Evolutionary conservation across 495 filamentous ascomycete genomes (phyloP).

Genomic region (Penicillium nucicola): DNA sequence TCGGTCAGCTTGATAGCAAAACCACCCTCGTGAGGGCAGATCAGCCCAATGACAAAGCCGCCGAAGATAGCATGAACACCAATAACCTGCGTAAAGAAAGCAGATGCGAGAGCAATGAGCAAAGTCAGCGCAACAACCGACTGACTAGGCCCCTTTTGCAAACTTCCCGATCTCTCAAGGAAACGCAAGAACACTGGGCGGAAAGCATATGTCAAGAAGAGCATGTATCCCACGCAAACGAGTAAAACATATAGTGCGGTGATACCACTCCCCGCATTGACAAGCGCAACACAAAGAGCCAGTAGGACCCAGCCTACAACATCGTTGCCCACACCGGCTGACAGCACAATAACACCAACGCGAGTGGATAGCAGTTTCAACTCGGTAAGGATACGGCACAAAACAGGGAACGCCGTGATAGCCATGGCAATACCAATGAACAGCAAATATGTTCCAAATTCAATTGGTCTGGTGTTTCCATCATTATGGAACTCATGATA

Average conservation of each 20-base stretch:
- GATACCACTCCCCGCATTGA: conserved; percentile 82
- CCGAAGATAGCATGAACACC: conserved; percentile 92
- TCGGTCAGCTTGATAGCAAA: conserved; percentile 94
- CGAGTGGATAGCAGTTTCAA: conserved; percentile 80
- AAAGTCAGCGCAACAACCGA: conserved; percentile 80
- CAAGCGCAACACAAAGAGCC: conserved; percentile 88
- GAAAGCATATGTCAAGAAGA: conserved; percentile 74
- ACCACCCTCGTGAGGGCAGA: conserved; percentile 91
- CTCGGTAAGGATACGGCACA: conserved; percentile 92
- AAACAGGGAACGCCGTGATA: conserved; percentile 94
- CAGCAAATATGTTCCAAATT: conserved; percentile 80
- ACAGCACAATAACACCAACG: conserved; percentile 87
- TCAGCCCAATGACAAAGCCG: conserved; percentile 80
- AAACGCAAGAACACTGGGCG: conserved; percentile 76
- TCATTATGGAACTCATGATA: conserved; percentile 76
- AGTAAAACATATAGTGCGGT: conserved; percentile 87
- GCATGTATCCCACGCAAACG: conserved; percentile 67
- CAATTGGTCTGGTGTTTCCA: conserved; percentile 55
- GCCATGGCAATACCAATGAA: conserved; percentile 95
- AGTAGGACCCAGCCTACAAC: conserved; percentile 94
- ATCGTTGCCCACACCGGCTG: conserved; percentile 94
- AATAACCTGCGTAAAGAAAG: conserved; percentile 96
- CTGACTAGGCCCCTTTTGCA: conserved; percentile 90
- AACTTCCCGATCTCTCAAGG: conserved; percentile 66
- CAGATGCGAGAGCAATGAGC: conserved; percentile 71